phyloP scores from a whole-genome alignment of 1,139 yeast genomes.

The Debaryomycetaceae sp. region DNA sequence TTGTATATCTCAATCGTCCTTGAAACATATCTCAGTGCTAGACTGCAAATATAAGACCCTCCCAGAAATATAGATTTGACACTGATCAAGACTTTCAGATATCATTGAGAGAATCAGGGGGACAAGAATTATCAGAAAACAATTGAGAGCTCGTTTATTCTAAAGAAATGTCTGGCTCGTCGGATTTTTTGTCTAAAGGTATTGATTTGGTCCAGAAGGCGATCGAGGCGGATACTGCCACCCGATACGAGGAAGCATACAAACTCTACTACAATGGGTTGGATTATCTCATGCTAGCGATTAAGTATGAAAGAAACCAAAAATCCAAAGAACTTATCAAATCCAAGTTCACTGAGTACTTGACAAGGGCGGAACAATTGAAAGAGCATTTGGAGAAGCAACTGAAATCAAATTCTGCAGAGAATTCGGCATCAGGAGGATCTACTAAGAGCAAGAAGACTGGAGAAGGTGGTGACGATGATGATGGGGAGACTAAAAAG shows the following conservation, averaged over 20 bases:
- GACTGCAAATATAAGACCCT: background rate
- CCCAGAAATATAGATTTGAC: background rate
- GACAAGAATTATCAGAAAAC: too few relatives aligned
- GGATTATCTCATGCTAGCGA: constrained; percentile 92
- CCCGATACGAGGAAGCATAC: constrained; percentile 91
- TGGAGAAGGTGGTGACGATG: constrained; percentile 46
- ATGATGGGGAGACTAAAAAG: constrained; percentile 80
- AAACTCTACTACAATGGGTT: constrained; percentile 88
- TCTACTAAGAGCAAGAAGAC: constrained; percentile 57
- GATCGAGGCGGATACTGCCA: constrained; percentile 89
- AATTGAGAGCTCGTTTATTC: background rate
- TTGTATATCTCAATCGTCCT: background rate
- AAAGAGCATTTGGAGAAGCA: constrained; percentile 83
- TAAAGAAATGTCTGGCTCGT: constrained; percentile 38
- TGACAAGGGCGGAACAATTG: constrained; percentile 90
- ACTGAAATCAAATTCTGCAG: constrained; percentile 43
- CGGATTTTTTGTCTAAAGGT: constrained; percentile 89
- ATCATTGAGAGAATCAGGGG: too few relatives aligned
- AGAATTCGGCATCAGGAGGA: constrained; percentile 50
- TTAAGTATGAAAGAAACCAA: constrained; percentile 92
- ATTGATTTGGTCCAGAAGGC: constrained; percentile 93
- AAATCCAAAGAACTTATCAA: constrained; percentile 85
- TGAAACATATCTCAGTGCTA: background rate
- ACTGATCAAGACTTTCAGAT: too few relatives aligned
- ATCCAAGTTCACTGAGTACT: constrained; percentile 85